A percentile compares a stretch with the other conserved stretches of the same genome.
Conservation (phyloP, 1,284 basidiomycete species). For the Rhizoctonia solani region DNA sequence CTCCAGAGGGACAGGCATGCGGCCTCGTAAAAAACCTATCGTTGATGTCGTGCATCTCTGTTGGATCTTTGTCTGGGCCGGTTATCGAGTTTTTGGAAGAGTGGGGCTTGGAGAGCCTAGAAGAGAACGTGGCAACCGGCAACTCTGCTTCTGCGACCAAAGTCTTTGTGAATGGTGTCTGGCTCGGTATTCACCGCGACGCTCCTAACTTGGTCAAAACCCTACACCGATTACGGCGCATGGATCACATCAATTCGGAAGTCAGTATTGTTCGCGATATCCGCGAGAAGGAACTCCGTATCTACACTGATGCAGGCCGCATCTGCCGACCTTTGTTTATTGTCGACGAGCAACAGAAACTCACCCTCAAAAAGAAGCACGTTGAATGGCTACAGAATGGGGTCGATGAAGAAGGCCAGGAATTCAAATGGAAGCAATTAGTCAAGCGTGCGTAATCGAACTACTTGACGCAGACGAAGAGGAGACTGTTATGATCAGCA, state of each 20-base stretch:
- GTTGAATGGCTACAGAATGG: slow-evolving; percentile 69
- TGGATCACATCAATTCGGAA: slow-evolving; percentile 95
- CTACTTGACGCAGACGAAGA: slow-evolving; percentile 98
- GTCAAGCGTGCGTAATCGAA: slow-evolving; percentile 88
- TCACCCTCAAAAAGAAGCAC: slow-evolving; percentile 78
- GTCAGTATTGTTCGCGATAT: slow-evolving; percentile 98
- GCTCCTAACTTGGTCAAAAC: slow-evolving; percentile 91
- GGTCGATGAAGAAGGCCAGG: slow-evolving; percentile 50
- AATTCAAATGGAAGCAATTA: slow-evolving; percentile 85
- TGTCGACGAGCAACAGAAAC: slow-evolving; percentile 87
- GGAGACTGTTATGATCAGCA: slow-evolving; percentile 99
- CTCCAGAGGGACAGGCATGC: slow-evolving; percentile 98
- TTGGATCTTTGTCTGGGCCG: slow-evolving; percentile 93
- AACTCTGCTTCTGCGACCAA: slow-evolving; percentile 86
- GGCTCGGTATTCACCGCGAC: slow-evolving; percentile 99
- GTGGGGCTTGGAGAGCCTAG: slow-evolving; percentile 92
- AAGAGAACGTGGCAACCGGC: slow-evolving; percentile 88
- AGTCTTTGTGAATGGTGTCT: slow-evolving; percentile 99
- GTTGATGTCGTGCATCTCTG: slow-evolving; percentile 97
- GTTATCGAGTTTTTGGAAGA: slow-evolving; percentile 99
- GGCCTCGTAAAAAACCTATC: slow-evolving; percentile 99
- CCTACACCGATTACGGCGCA: slow-evolving; percentile 88
- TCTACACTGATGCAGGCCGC: slow-evolving; percentile 96
- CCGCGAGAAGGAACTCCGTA: slow-evolving; percentile 88
- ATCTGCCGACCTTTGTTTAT: slow-evolving; percentile 97